Evolutionary conservation across 257 asterid genomes (phyloP).

Genomic region (Salvia rosmarinus): DNA sequence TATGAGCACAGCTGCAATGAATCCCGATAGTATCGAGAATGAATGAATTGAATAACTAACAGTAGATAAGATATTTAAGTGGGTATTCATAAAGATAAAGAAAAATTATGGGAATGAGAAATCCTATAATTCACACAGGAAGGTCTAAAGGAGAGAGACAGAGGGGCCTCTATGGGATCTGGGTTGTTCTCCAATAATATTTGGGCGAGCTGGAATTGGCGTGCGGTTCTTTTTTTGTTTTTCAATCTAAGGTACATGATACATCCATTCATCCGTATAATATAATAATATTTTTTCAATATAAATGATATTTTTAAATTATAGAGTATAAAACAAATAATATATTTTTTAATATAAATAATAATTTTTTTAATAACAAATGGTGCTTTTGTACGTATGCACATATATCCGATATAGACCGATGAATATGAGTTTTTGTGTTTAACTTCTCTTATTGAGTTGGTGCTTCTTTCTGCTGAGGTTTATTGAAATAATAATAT

Average conservation of each 20-base stretch:
- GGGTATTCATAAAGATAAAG: background rate
- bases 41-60: background rate
- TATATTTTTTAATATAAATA: too few species aligned
- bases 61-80: background rate
- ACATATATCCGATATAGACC: too few species aligned
- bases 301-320: too few species aligned
- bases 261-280: too few species aligned
- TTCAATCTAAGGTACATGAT: too few species aligned
- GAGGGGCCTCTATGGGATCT: constrained; percentile 29
- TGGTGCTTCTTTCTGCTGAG: background rate
- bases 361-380: too few species aligned
- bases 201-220: constrained; percentile 26
- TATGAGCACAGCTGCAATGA: background rate
- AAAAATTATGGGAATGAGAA: constrained; percentile 1
- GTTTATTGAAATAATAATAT: background rate
- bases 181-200: constrained; percentile 34
- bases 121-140: constrained; percentile 27
- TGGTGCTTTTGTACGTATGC: too few species aligned
- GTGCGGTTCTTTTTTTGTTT: too few species aligned
- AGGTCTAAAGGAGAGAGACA: constrained; percentile 3
- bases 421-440: too few species aligned
- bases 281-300: too few species aligned
- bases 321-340: too few species aligned
- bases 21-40: constrained; percentile 9
- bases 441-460: background rate